Base-by-base conservation (phyloP, 2,329 filamentous ascomycete species). In the Nemania abortiva region DNA sequence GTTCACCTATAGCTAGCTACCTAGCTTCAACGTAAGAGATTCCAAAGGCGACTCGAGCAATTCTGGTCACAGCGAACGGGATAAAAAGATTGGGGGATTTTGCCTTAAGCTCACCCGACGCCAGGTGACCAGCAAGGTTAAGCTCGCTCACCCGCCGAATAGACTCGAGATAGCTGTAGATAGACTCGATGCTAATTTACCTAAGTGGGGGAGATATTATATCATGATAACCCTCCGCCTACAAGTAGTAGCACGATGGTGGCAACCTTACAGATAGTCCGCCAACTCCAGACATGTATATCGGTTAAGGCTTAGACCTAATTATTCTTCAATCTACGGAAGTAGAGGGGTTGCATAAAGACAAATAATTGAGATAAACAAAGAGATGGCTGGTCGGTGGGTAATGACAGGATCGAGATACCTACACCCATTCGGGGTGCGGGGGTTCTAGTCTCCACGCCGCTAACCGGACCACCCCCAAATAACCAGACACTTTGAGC, bases 381-480 rank as follows among this genome's bases (percentile, higher is more conserved):
- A 29, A 2, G 45, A 34, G 34, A 53, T 45, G 55, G 49, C 49
- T 65, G 50, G 45, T 24, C 31, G 54, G 56, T 57, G 56, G 57
- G 53, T 55, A 55, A 65, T 66, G 66, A 69, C 63, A 57, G 53
- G 62, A 63, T 66, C 29, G 57, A 66, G 56, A 66, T 66, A 22
- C 61, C 34, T 37, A 11, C 34, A 37, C 3, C 11, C 7, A 11
- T 65, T 18, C 59, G 27, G n/a, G 42, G 49, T 57, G 52, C 62
- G 62, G 66, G 58, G 60, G 31, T 45, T 31, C 24, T 27, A 5
- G 24, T 27, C 24, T 5, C 24, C 24, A 27, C 24, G 24, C 24
- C 24, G 24, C 24, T 27, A 27, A 27, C 24, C 24, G 24, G 24
- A 27, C 24, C 24, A 27, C 24, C 24, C 24, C 24, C 24, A 27